Conservation (phyloP, 495 filamentous ascomycete species). For the Tuber borchii region DNA sequence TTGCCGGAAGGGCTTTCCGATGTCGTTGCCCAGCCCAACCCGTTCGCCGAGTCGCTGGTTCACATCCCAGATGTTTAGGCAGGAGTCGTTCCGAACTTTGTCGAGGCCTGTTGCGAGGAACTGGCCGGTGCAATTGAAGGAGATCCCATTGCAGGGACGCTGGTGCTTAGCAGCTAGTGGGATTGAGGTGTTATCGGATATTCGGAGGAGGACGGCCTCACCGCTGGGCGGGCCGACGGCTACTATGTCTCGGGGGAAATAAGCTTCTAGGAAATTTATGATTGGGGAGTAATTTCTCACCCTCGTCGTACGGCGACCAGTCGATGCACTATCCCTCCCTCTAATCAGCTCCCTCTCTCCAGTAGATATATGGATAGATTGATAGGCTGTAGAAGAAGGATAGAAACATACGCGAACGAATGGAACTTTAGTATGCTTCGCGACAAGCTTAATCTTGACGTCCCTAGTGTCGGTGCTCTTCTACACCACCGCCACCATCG, state of each 20-base stretch:
- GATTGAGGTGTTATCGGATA: constrained; percentile 59
- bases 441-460: constrained; percentile 61
- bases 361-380: not conserved
- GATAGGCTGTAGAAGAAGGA: not conserved
- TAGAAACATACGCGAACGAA: constrained; percentile 58
- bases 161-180: constrained; percentile 78
- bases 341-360: not conserved
- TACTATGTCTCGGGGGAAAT: constrained; percentile 54
- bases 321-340: constrained; percentile 55
- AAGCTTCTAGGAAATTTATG: constrained; percentile 1
- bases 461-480: constrained; percentile 36
- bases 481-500: not conserved
- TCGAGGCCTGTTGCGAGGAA: constrained; percentile 83
- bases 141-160: constrained; percentile 82
- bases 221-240: constrained; percentile 80
- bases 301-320: constrained; percentile 71
- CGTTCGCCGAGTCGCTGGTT: constrained; percentile 55
- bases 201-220: constrained; percentile 70
- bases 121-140: constrained; percentile 66
- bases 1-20: constrained; percentile 59
- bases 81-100: constrained; percentile 83
- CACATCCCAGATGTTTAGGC: constrained; percentile 89
- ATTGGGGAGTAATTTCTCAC: constrained; percentile 9
- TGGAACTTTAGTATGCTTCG: constrained; percentile 74
- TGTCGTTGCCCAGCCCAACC: constrained; percentile 40